Evolutionary conservation across 208 protist genomes (phyloP).

Genomic region (Acanthamoeba castellanii): DNA sequence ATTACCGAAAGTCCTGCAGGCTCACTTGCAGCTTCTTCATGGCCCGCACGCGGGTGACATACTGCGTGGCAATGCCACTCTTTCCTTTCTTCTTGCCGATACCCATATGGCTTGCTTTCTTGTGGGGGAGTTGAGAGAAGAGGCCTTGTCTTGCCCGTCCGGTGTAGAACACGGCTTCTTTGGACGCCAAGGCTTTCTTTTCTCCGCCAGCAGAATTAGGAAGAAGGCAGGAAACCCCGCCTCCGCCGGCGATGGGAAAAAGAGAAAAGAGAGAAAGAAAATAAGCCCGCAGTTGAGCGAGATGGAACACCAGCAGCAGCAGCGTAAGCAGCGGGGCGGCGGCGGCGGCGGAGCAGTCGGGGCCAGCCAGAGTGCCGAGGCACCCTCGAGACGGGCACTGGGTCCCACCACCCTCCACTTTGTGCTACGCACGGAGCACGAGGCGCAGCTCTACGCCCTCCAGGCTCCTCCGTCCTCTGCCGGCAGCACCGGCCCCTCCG

Average conservation of each 20-base stretch:
- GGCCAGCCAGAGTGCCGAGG: too few relatives aligned
- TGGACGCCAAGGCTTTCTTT: too few relatives aligned
- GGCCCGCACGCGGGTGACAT: conserved; percentile 95
- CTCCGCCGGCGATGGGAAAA: too few relatives aligned
- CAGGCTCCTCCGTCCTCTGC: neutral
- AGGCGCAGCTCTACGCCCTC: neutral
- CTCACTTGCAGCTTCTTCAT: conserved; percentile 95
- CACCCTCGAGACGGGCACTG: neutral
- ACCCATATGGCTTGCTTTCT: neutral
- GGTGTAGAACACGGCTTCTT: too few relatives aligned
- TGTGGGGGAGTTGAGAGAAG: too few relatives aligned
- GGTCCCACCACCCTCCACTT: neutral
- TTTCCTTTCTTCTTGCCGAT: conserved; percentile 69
- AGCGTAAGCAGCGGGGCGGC: neutral
- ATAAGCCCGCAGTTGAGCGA: too few relatives aligned
- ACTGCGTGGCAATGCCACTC: conserved; percentile 88
- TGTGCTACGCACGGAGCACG: neutral
- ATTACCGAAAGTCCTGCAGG: conserved; percentile 93
- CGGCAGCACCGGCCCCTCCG: neutral
- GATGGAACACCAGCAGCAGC: too few relatives aligned
- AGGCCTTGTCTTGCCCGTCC: too few relatives aligned
- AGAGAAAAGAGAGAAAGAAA: too few relatives aligned
- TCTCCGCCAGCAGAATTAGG: too few relatives aligned
- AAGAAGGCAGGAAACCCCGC: too few relatives aligned
- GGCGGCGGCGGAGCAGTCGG: neutral